phyloP scores from a whole-genome alignment of 345 rosid species.

The Arabidopsis thaliana region TAIR10.1 NC_003076.8:19840001-19840500 shows the following conservation, averaged over 20 bases:
- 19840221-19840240: slow-evolving; percentile 76
- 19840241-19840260: slow-evolving; percentile 68
- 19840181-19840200: slow-evolving; percentile 63
- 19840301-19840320: slow-evolving; percentile 67
- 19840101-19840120: slow-evolving; percentile 57
- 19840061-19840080: slow-evolving; percentile 67
- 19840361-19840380: slow-evolving; percentile 66
- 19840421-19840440: slow-evolving; percentile 71
- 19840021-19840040: slow-evolving; percentile 51
- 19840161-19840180: slow-evolving; percentile 56
- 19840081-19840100: slow-evolving; percentile 56
- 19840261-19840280: slow-evolving; percentile 68
- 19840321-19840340: slow-evolving; percentile 64
- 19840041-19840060: slow-evolving; percentile 62
- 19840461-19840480: slow-evolving; percentile 59
- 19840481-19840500: slow-evolving; percentile 84
- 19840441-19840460: slow-evolving; percentile 75
- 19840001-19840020: slow-evolving; percentile 61
- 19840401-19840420: slow-evolving; percentile 82
- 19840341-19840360: slow-evolving; percentile 70
- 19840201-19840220: slow-evolving; percentile 69
- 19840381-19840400: slow-evolving; percentile 55
- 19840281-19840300: slow-evolving; percentile 68
- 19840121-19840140: slow-evolving; percentile 71
- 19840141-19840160: slow-evolving; percentile 60